Percentiles rank a stretch among this genome's conserved stretches.
phyloP scores from a whole-genome alignment of 75 land plant species.

The Chamaecyparis obtusa region DNA sequence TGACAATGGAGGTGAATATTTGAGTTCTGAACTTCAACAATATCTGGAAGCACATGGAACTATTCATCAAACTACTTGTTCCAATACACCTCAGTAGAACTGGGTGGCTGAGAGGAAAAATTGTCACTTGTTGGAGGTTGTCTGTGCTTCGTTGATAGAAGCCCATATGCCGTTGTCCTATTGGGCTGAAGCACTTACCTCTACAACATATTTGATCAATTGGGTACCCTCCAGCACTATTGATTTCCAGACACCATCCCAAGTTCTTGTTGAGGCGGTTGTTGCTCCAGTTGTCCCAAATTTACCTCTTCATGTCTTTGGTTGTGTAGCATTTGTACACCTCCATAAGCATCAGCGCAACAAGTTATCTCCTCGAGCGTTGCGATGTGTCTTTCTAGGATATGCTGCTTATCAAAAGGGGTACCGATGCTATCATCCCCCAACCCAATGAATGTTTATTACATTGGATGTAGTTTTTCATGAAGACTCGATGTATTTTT shows the following conservation, averaged over 20 bases:
- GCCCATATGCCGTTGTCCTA: constrained; percentile 11
- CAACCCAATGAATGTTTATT: constrained; percentile 1
- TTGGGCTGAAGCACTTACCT: constrained; percentile 18
- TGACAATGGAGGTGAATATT: constrained; percentile 30
- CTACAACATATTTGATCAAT: constrained; percentile 22
- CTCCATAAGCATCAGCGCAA: background rate
- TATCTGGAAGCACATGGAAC: constrained; percentile 17
- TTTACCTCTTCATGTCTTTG: background rate
- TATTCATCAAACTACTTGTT: constrained; percentile 13
- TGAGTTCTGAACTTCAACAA: background rate
- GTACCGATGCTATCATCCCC: background rate
- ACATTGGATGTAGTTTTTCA: constrained; percentile 10
- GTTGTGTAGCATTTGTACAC: too few species aligned
- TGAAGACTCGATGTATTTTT: too few species aligned
- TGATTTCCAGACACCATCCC: constrained; percentile 18
- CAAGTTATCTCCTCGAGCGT: constrained; percentile 15
- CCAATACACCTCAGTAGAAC: constrained; percentile 14
- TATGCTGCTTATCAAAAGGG: constrained; percentile 12
- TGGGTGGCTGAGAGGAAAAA: constrained; percentile 21
- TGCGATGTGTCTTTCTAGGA: constrained; percentile 20
- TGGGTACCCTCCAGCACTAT: constrained; percentile 14
- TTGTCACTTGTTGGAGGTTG: constrained; percentile 18
- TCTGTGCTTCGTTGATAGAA: constrained; percentile 12
- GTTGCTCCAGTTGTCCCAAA: background rate
- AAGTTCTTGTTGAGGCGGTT: background rate